Base-by-base conservation (phyloP, 805 yeast genomes). In the Ogataea ganodermae region DNA sequence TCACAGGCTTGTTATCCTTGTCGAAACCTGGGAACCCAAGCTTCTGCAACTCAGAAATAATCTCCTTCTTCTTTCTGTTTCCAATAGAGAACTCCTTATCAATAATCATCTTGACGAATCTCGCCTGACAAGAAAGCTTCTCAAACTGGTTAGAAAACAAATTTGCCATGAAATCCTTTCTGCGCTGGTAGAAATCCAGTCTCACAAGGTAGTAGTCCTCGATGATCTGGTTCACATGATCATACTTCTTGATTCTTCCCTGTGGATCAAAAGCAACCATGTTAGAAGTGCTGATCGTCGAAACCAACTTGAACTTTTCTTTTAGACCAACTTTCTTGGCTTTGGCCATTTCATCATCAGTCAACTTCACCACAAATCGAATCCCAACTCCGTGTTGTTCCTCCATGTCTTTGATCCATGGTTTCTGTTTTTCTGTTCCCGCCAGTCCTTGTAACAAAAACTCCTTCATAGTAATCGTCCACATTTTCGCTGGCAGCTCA, bases 221-320 rank as follows among this genome's bases (percentile, higher is more conserved):
- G 56, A 94, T 72, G 42, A 94, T 92, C 38, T 89, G 92, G 53
- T 80, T 79, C 2, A 85, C 86, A 42, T 74, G 73, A 10, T 83
- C 86, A 66, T 90, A 94, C 65, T 81, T 89, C 63, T 86, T 86
- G 59, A 94, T 88, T 55, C 91, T 80, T 31, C 97, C 96, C 40
- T 78, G 77, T 3, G 96, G 80, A 69, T 94, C 97, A 69, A 94
- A 94, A 0, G 97, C 95, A 46, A 94, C 97, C 96, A 94, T 91
- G 65, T 94, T 94, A 38, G 84, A 77, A 52, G 89, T 72, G 63
- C 78, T 83, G 33, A 94, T 71, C 6, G 85, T 71, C 0, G 89
- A 74, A 6, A 81, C 71, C 45, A 94, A 75, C 62, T 87, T 90
- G 71, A 94, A 94, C 62, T 90, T 76, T 61, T 89, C 96, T 58